These are phyloP conservation scores for Heliamphora pulchella DNA, from an alignment of 179 eudicot genomes.

Conservation along the genomic window DNA sequence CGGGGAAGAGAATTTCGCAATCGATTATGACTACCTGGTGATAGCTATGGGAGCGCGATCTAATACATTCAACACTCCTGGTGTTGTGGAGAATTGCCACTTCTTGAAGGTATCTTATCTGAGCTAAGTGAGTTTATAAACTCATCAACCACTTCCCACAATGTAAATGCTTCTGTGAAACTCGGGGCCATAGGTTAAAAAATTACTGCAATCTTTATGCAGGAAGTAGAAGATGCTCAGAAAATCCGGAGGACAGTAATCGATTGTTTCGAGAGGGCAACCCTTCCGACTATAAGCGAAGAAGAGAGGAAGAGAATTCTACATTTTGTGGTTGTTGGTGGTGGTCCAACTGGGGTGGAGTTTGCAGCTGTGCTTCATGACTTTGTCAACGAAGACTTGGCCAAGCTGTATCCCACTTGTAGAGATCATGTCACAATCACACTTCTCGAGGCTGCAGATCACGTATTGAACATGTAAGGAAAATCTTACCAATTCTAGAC, in stretches of 20 bases:
- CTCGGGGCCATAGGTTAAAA: background rate
- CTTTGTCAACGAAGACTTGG: conserved; percentile 52
- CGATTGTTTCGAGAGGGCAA: conserved; percentile 77
- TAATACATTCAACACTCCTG: conserved; percentile 75
- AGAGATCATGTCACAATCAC: conserved; percentile 54
- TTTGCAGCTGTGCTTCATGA: conserved; percentile 79
- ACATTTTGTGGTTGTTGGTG: conserved; percentile 73
- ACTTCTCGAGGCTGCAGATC: conserved; percentile 63
- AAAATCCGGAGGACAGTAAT: conserved; percentile 60
- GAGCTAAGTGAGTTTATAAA: background rate
- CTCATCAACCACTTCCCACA: background rate
- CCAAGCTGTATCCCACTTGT: conserved; percentile 45
- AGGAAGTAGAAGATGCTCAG: conserved; percentile 84
- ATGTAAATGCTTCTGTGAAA: background rate
- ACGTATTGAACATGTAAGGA: conserved; percentile 64
- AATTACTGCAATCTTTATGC: background rate
- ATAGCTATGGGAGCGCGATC: conserved; percentile 64
- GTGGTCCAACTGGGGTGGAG: conserved; percentile 84
- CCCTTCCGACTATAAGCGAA: conserved; percentile 51
- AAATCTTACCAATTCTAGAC: too few species aligned
- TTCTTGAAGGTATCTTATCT: conserved; percentile 51
- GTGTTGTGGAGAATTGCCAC: conserved; percentile 63
- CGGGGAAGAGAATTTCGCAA: conserved; percentile 42
- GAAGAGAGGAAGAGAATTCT: conserved; percentile 49
- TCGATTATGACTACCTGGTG: conserved; percentile 66